Evolutionary conservation across 2,329 filamentous ascomycete genomes (phyloP), one percentile per base, ranked within the genome.

Genomic region (Davidsoniella virescens): DNA sequence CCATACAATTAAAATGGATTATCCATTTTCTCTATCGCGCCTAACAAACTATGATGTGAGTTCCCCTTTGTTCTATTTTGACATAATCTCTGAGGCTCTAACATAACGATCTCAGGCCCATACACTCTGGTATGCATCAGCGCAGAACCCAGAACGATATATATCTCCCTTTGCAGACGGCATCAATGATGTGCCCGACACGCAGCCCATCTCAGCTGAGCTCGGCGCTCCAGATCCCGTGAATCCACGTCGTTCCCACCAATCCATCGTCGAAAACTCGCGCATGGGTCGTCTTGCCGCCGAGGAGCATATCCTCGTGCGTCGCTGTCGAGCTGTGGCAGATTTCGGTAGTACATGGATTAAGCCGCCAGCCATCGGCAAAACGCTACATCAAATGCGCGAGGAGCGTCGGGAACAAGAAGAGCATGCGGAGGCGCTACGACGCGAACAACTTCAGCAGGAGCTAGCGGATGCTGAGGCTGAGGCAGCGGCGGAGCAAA

Each of bases 301-400:
- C 40, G 90, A 95, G 61, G 92, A 96, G 66, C 74, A 79, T 54
- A 75, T 79, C 52, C 73, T 93, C 56, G 76, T 81, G 50, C 75
- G 82, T 7, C 85, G 90, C 44, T 87, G 88, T 59, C 67, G 77
- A 44, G 87, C 90, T 56, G 82, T 96, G 26, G 77, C 83, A 44
- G 84, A 87, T 59, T 95, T 93, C 61, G 92, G 92, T 54, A 84
- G 81, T 56, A 76, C 76, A 42, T 98, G 92, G 92, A 80, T 98
- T 51, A 84, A 83, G 52, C 92, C 92, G 0, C 87, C 87, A 0
- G 92, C 90, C 6, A 74, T 94, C 50, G 64, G 78, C 52, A 98
- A 96, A 70, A 94, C 90, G 1, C 77, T 94, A 53, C 82, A 93
- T 61, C 87, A 93, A 55, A 77, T 87, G 66, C 81, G 84, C 40